Evolutionary conservation across 2,329 filamentous ascomycete species (phyloP).

Genomic region (Fusarium algeriense): DNA sequence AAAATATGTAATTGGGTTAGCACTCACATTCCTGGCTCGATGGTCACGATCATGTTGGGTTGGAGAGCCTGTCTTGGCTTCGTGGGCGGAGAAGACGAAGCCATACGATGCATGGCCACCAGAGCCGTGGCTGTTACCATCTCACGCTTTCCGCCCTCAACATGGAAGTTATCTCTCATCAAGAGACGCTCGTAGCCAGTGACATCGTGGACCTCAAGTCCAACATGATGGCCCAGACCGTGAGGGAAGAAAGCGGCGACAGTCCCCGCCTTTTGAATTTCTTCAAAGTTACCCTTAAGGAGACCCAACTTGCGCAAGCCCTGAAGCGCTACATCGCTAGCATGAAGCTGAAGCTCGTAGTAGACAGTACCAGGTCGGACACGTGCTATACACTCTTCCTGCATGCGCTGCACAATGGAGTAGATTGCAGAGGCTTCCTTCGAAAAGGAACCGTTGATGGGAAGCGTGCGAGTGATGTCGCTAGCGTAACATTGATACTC

Average conservation of each 20-base stretch:
- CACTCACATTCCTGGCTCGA: constrained; percentile 78
- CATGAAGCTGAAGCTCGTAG: constrained; percentile 78
- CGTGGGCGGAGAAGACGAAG: constrained; percentile 46
- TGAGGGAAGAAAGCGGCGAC: constrained; percentile 75
- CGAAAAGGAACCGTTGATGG: constrained; percentile 76
- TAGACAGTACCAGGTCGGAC: constrained; percentile 78
- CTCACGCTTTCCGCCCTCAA: constrained; percentile 57
- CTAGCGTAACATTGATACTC: constrained; percentile 89
- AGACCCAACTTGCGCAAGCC: constrained; percentile 80
- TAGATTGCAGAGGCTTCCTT: constrained; percentile 80
- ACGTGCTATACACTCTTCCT: constrained; percentile 76
- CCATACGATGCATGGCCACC: constrained; percentile 44
- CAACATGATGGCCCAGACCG: constrained; percentile 74
- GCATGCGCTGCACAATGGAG: constrained; percentile 83
- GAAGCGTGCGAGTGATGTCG: constrained; percentile 91
- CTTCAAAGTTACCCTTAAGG: constrained; percentile 71
- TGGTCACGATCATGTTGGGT: constrained; percentile 78
- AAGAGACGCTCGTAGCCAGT: constrained; percentile 56
- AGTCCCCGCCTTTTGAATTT: constrained; percentile 66
- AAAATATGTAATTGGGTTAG: neutral
- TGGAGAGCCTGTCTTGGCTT: constrained; percentile 59
- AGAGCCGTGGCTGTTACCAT: constrained; percentile 55
- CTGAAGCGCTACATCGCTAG: constrained; percentile 77
- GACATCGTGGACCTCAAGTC: constrained; percentile 74
- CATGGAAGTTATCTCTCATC: constrained; percentile 46